Evolutionary conservation across 495 filamentous ascomycete species (phyloP).

Genomic region (Aspergillus sparsus): DNA sequence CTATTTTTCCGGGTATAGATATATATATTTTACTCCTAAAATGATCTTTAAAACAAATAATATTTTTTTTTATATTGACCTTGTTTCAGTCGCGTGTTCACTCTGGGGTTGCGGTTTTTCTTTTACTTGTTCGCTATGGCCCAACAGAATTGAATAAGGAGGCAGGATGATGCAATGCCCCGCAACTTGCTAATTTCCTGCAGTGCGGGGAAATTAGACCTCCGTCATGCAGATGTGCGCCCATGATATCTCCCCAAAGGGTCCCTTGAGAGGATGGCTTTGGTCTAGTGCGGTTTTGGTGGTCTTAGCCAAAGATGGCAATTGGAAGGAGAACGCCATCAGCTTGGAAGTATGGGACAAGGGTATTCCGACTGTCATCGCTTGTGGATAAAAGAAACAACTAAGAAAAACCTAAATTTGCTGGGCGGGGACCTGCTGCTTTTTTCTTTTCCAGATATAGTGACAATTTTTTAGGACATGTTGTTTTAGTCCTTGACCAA

Average conservation of each 20-base stretch:
- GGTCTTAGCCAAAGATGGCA: slow-evolving; percentile 19
- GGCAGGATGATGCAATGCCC: slow-evolving; percentile 20
- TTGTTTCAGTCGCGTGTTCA: slow-evolving; percentile 9
- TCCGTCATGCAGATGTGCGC: slow-evolving; percentile 9
- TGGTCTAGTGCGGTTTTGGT: background rate
- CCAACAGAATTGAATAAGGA: slow-evolving; percentile 7
- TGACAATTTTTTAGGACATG: background rate
- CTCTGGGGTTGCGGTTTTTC: background rate
- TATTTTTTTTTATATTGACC: background rate
- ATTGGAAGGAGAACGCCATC: slow-evolving; percentile 13
- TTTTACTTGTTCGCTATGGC: slow-evolving; percentile 11
- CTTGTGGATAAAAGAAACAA: slow-evolving; percentile 6
- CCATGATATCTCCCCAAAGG: slow-evolving; percentile 5
- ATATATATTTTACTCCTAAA: slow-evolving; percentile 10
- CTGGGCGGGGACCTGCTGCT: background rate
- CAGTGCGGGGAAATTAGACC: slow-evolving; percentile 24
- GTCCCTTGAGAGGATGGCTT: slow-evolving; percentile 16
- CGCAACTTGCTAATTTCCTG: slow-evolving; percentile 19
- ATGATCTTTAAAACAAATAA: background rate
- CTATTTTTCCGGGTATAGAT: slow-evolving; percentile 4
- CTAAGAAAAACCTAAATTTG: background rate
- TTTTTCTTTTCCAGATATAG: slow-evolving; percentile 2
- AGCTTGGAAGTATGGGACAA: background rate
- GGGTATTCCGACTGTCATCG: slow-evolving; percentile 3
- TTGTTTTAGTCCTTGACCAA: background rate